Evolutionary conservation across 2,329 filamentous ascomycete genomes (phyloP).

Genomic region (Talaromyces albobiverticillius): DNA sequence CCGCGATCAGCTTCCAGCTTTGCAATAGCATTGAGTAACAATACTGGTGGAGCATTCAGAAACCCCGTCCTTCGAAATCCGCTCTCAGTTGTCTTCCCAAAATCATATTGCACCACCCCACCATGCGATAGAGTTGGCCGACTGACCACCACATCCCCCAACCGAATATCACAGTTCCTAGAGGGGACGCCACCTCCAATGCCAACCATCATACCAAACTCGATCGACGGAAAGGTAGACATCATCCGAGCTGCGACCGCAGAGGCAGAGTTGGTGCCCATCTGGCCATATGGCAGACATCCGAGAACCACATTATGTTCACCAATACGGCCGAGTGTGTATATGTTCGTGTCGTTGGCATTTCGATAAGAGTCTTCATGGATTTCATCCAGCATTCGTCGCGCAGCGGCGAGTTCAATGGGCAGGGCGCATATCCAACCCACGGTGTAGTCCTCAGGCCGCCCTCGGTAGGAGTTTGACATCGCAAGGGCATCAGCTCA

Average conservation of each 20-base stretch:
- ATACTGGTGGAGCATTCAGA: neutral
- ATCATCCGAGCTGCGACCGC: constrained; percentile 27
- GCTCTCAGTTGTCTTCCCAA: constrained; percentile 1
- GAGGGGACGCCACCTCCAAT: constrained; percentile 27
- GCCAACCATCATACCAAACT: constrained; percentile 41
- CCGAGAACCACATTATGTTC: constrained; percentile 25
- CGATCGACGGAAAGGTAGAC: constrained; percentile 24
- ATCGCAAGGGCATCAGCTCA: too few relatives aligned
- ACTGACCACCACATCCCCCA: constrained; percentile 25
- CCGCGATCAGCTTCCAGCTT: neutral
- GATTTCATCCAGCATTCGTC: too few relatives aligned
- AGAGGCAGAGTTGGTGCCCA: constrained; percentile 27
- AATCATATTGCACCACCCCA: constrained; percentile 14
- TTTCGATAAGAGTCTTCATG: too few relatives aligned
- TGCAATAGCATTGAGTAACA: neutral
- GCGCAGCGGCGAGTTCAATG: neutral
- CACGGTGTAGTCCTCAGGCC: neutral
- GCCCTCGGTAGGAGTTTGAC: too few relatives aligned
- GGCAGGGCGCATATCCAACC: neutral
- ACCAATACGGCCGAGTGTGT: constrained; percentile 21
- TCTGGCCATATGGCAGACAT: constrained; percentile 24
- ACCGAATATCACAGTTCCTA: constrained; percentile 16
- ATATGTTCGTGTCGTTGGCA: constrained; percentile 21
- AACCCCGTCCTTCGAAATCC: neutral
- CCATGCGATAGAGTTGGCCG: neutral